A percentile compares a stretch with the other conserved stretches of the same genome.
Evolutionary conservation across 495 filamentous ascomycete genomes (phyloP).

Genomic region (Coniosporium apollinis): DNA sequence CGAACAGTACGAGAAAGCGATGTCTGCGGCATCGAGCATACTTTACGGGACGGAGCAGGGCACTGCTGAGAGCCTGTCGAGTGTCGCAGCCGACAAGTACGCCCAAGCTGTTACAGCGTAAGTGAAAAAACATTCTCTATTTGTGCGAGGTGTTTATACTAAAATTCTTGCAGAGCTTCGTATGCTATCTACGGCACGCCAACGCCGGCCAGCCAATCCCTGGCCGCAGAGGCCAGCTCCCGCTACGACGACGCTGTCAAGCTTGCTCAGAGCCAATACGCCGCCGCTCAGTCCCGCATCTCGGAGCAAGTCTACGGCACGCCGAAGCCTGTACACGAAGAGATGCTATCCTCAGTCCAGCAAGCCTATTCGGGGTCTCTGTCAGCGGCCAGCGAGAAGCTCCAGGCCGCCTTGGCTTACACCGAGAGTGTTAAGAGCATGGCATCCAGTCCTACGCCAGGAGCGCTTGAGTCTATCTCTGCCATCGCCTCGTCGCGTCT

Average conservation of each 20-base stretch:
- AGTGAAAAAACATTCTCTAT: conserved; percentile 12
- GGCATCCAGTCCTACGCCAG: conserved; percentile 24
- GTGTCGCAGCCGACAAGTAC: conserved; percentile 39
- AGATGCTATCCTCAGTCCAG: conserved; percentile 50
- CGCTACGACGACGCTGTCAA: conserved; percentile 44
- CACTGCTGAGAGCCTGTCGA: conserved; percentile 31
- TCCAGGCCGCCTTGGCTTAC: conserved; percentile 31
- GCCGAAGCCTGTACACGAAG: conserved; percentile 41
- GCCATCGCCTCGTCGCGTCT: conserved; percentile 49
- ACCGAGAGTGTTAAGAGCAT: conserved; percentile 22
- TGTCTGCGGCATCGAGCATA: conserved; percentile 38
- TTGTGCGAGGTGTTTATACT: conserved; percentile 1
- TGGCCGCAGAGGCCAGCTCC: conserved; percentile 33
- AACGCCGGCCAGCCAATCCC: conserved; percentile 25
- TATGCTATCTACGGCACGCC: conserved; percentile 46
- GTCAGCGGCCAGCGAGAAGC: conserved; percentile 39
- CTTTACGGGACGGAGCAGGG: conserved; percentile 40
- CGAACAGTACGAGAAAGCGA: conserved; percentile 39
- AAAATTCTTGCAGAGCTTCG: conserved; percentile 32
- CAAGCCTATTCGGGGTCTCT: conserved; percentile 50
- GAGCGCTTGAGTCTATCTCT: conserved; percentile 38
- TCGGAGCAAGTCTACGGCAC: conserved; percentile 50
- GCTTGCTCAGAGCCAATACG: conserved; percentile 45
- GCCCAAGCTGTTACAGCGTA: conserved; percentile 43
- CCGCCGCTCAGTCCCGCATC: conserved; percentile 45